Base-by-base conservation (phyloP, 2,329 filamentous ascomycete species). In the Ambrosiella xylebori region DNA sequence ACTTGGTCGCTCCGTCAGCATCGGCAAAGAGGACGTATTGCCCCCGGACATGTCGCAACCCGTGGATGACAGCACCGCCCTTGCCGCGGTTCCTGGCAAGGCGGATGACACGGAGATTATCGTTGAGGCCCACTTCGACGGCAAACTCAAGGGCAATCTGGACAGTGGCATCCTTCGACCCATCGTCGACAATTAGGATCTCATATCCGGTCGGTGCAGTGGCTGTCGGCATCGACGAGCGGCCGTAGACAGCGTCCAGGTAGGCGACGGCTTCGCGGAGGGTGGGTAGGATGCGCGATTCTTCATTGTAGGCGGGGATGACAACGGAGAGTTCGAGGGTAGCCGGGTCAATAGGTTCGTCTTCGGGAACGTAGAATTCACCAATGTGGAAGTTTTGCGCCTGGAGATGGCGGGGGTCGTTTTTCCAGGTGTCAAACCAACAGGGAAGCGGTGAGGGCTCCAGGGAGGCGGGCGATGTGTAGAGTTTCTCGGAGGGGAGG, bases 261-360 rank as follows among this genome's bases (percentile, higher is more conserved):
- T 90, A 95, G 54, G 81, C 82, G 35, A 97, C 85, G 1, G 93
- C 89, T 70, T 98, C 93, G 66, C 94, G 84, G 11, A 98, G 76
- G 72, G 95, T 95, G 9, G 84, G 85, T 11, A 81, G 76, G 52
- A 98, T 77, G 37, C 93, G 82, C 60, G 86, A 77, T 68, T 91
- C 85, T 67, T 98, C 93, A 64, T 98, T 98, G 76, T 89, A 98
- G 8, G 93, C 93, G 0, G 93, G 93, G 49, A 98, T 84, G 0
- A 98, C 88, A 7, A 97, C 82, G 57, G 86, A 93, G n/a, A 96
- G 71, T 62, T 90, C 82, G 7, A 9, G 17, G 52, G 52, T 54
- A 12, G 89, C 79, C 1, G 83, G 77, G 62, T 89, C 85, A 57
- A 94, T 85, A 50, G 74, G 70, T 63, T 80, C 76, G 13, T 76